These are phyloP conservation scores for Punctularia strigosozonata DNA, from an alignment of 768 basidiomycete species.

Conservation along the genomic window DNA sequence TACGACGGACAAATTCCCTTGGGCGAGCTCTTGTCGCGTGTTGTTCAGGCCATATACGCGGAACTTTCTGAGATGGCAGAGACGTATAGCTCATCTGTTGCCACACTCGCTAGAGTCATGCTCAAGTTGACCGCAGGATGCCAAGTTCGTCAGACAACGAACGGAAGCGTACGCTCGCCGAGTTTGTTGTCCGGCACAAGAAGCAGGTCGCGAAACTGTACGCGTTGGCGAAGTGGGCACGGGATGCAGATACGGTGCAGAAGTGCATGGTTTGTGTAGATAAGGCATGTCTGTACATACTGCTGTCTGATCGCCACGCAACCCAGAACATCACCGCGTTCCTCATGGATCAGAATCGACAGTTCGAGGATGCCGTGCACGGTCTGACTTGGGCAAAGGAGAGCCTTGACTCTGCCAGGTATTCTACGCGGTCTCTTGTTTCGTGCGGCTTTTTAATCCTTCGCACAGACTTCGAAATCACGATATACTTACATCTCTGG, in stretches of 20 bases:
- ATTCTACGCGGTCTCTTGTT: constrained; percentile 7
- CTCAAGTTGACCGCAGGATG: constrained; percentile 29
- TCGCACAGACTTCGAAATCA: constrained; percentile 73
- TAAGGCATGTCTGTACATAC: neutral
- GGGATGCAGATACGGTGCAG: constrained; percentile 74
- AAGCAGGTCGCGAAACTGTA: constrained; percentile 85
- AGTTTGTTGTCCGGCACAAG: constrained; percentile 86
- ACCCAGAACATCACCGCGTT: constrained; percentile 77
- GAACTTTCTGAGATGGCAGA: constrained; percentile 77
- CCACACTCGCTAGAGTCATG: neutral
- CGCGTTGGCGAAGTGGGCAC: constrained; percentile 78
- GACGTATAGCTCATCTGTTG: constrained; percentile 41
- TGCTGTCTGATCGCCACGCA: too few relatives aligned
- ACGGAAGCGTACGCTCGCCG: constrained; percentile 71
- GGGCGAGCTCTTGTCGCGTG: constrained; percentile 62
- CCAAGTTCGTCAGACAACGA: constrained; percentile 75
- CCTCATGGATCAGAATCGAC: constrained; percentile 73
- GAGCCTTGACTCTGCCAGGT: constrained; percentile 72
- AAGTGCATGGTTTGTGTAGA: constrained; percentile 60
- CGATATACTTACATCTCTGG: constrained; percentile 83
- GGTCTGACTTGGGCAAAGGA: constrained; percentile 57
- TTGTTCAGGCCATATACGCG: constrained; percentile 70
- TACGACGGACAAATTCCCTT: constrained; percentile 64
- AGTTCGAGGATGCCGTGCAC: constrained; percentile 62
- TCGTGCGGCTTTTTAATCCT: neutral